phyloP scores from a whole-genome alignment of 2,329 filamentous ascomycete genomes.

The Chrysosporium keratinophilum region DNA sequence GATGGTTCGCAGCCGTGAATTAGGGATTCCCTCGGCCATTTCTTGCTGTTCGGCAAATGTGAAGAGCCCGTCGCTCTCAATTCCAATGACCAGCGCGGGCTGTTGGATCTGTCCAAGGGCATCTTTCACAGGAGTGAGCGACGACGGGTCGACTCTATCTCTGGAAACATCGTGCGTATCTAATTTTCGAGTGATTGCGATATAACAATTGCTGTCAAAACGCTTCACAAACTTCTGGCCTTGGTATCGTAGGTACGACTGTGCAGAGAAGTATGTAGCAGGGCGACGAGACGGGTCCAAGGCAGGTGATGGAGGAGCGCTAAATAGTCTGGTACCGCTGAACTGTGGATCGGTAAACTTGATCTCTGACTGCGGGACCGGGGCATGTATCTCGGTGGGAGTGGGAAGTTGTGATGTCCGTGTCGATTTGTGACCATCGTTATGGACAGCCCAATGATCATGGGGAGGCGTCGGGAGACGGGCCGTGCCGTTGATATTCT shows the following conservation, averaged over 20 bases:
- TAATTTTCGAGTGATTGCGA: conserved; percentile 93
- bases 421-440: conserved; percentile 63
- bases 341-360: conserved; percentile 57
- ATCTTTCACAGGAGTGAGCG: conserved; percentile 48
- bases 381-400: conserved; percentile 17
- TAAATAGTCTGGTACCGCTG: conserved; percentile 51
- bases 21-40: conserved; percentile 67
- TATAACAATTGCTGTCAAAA: conserved; percentile 98
- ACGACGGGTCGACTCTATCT: conserved; percentile 46
- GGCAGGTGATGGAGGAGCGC: conserved; percentile 31
- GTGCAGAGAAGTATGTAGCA: conserved; percentile 91
- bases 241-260: conserved; percentile 95
- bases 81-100: conserved; percentile 81
- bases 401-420: conserved; percentile 27
- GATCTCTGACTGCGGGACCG: conserved; percentile 21
- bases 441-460: conserved; percentile 70
- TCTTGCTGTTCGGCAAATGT: conserved; percentile 96
- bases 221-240: conserved; percentile 92
- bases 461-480: conserved; percentile 52
- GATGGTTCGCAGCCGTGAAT: conserved; percentile 71
- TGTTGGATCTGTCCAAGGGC: conserved; percentile 77
- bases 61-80: conserved; percentile 91
- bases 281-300: conserved; percentile 31
- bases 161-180: conserved; percentile 94
- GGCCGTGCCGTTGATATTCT: conserved; percentile 65